Evolutionary conservation across 2,329 filamentous ascomycete species (phyloP).

Genomic region (Fusarium sp.): DNA sequence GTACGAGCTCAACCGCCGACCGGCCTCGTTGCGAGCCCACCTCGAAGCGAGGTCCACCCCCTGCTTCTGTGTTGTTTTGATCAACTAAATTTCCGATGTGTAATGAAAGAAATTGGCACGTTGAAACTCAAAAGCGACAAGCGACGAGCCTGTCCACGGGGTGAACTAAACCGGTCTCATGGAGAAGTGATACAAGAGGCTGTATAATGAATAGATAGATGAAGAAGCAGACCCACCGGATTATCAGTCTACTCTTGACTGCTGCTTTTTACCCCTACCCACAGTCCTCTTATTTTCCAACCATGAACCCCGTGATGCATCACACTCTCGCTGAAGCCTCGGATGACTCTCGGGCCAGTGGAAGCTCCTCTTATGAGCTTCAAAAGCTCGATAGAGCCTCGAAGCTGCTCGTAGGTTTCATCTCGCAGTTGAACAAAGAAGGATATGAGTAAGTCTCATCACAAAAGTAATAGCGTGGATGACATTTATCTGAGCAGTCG

Average conservation of each 20-base stretch:
- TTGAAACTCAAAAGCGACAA: too few relatives aligned
- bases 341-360: neutral
- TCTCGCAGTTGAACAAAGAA: neutral
- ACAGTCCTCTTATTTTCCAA: neutral
- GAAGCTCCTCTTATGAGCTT: neutral
- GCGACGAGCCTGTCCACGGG: too few relatives aligned
- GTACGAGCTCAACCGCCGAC: neutral
- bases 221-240: neutral
- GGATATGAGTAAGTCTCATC: neutral
- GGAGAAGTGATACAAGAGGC: too few relatives aligned
- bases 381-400: neutral
- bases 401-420: neutral
- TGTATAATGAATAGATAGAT: neutral
- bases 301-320: neutral
- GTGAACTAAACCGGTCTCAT: too few relatives aligned
- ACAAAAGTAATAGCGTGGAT: neutral
- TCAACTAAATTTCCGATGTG: too few relatives aligned
- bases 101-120: neutral
- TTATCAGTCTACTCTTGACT: neutral
- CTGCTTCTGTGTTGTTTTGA: neutral
- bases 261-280: neutral
- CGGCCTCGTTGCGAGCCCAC: neutral
- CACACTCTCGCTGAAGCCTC: neutral
- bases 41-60: neutral
- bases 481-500: neutral